These are phyloP conservation scores for Zymoseptoria tritici DNA, from an alignment of 2,329 filamentous ascomycete genomes.

Conservation along the genomic window DNA sequence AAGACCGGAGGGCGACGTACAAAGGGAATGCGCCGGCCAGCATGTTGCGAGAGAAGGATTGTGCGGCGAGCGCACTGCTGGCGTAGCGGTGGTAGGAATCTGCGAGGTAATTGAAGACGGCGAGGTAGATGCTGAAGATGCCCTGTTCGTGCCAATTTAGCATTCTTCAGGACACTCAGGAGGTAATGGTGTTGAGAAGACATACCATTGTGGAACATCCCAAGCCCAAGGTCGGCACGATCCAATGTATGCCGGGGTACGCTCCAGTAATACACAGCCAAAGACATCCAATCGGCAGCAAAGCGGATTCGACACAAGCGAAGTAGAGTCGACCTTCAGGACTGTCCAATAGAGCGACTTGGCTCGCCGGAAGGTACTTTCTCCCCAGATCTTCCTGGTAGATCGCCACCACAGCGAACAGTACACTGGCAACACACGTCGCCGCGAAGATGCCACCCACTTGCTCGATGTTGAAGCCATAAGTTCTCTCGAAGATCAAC, in stretches of 20 bases:
- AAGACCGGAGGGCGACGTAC: not conserved
- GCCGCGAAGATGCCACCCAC: slow-evolving; percentile 66
- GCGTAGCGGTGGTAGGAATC: slow-evolving; percentile 82
- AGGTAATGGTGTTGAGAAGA: too few species aligned
- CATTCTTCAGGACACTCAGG: too few species aligned
- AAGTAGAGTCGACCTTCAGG: slow-evolving; percentile 81
- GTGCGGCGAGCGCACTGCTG: slow-evolving; percentile 76
- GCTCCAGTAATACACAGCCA: slow-evolving; percentile 67
- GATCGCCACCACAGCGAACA: slow-evolving; percentile 65
- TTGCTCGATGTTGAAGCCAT: slow-evolving; percentile 61
- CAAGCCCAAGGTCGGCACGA: slow-evolving; percentile 62
- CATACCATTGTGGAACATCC: slow-evolving; percentile 60
- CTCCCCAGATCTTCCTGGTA: slow-evolving; percentile 21
- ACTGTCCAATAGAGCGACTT: slow-evolving; percentile 36
- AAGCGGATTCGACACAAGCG: slow-evolving; percentile 63
- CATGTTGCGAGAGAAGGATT: slow-evolving; percentile 79
- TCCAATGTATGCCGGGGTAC: slow-evolving; percentile 58
- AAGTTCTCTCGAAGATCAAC: slow-evolving; percentile 62
- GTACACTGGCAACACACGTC: slow-evolving; percentile 58
- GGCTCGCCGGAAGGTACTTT: slow-evolving; percentile 15
- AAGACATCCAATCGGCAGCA: slow-evolving; percentile 74
- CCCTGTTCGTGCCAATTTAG: slow-evolving; percentile 34
- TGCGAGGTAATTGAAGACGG: slow-evolving; percentile 87
- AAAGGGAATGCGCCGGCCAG: slow-evolving; percentile 75
- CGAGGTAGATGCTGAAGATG: slow-evolving; percentile 78